A percentile compares a stretch with the other conserved stretches of the same genome.
phyloP scores from a whole-genome alignment of 1,139 yeast species.

The Zygoascus sp. region DNA sequence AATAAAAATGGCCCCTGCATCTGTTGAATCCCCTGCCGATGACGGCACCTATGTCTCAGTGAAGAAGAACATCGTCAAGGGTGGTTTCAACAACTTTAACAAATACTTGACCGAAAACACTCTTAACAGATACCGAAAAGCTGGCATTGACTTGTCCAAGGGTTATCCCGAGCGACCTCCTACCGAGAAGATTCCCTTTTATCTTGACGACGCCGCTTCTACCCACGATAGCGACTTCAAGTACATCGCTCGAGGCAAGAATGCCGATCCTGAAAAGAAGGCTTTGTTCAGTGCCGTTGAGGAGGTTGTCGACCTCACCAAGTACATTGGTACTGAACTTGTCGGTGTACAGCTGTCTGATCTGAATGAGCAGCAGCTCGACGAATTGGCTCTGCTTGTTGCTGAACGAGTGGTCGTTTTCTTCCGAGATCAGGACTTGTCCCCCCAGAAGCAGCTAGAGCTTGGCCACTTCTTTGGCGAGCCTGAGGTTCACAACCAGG shows the following conservation, averaged over 20 bases:
- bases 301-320: conserved; percentile 46
- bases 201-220: conserved; percentile 47
- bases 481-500: conserved; percentile 48
- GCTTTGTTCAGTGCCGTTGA: conserved; percentile 49
- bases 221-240: conserved; percentile 41
- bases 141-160: conserved; percentile 41
- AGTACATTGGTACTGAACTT: conserved; percentile 53
- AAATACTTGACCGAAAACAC: conserved; percentile 39
- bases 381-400: conserved; percentile 60
- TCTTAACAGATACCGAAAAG: conserved; percentile 35
- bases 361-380: conserved; percentile 45
- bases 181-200: conserved; percentile 41
- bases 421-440: conserved; percentile 37
- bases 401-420: conserved; percentile 66
- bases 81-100: conserved; percentile 20
- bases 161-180: conserved; percentile 45
- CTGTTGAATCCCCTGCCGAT: neutral
- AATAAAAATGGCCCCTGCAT: conserved; percentile 9
- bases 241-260: conserved; percentile 45
- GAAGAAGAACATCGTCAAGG: conserved; percentile 13
- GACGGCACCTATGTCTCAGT: neutral
- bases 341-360: conserved; percentile 57
- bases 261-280: conserved; percentile 53
- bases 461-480: conserved; percentile 46
- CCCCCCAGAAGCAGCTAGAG: conserved; percentile 44